Evolutionary conservation across 2,329 filamentous ascomycete genomes (phyloP).

Genomic region (Ophiostoma novo-ulmi): DNA sequence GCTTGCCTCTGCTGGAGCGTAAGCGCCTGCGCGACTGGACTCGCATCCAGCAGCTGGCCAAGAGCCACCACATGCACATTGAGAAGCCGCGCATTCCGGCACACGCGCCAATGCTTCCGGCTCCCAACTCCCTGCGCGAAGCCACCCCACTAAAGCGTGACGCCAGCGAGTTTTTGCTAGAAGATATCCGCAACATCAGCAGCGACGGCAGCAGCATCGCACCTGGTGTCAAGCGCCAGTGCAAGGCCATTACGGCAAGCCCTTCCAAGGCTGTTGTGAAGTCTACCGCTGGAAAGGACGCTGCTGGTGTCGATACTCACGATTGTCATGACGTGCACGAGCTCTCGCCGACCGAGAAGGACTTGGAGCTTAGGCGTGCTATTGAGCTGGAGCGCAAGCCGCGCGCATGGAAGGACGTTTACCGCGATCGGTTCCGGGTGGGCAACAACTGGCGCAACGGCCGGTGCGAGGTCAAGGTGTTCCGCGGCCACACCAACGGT

Average conservation of each 20-base stretch:
- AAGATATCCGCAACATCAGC: constrained; percentile 28
- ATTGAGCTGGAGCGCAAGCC: constrained; percentile 42
- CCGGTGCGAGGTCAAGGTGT: constrained; percentile 74
- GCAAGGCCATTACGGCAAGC: background rate
- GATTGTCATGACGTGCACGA: background rate
- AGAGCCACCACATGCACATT: constrained; percentile 33
- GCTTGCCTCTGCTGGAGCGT: constrained; percentile 79
- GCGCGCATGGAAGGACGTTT: constrained; percentile 93
- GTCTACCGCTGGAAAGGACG: background rate
- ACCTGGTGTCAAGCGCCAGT: constrained; percentile 4
- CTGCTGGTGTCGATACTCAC: constrained; percentile 26
- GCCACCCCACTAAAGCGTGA: constrained; percentile 36
- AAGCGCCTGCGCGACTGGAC: constrained; percentile 84
- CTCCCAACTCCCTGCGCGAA: constrained; percentile 29
- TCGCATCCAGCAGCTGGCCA: constrained; percentile 67
- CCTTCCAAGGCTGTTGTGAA: background rate
- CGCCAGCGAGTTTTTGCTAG: constrained; percentile 31
- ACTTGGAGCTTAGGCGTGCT: constrained; percentile 25
- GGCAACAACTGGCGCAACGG: constrained; percentile 98
- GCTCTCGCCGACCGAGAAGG: constrained; percentile 14
- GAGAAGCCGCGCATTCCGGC: constrained; percentile 28
- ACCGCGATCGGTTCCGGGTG: constrained; percentile 87
- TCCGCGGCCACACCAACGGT: constrained; percentile 82
- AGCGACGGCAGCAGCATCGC: constrained; percentile 25
- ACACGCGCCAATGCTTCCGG: constrained; percentile 33